phyloP scores from a whole-genome alignment of 495 filamentous ascomycete genomes.

The Aspergillus bridgeri region DNA sequence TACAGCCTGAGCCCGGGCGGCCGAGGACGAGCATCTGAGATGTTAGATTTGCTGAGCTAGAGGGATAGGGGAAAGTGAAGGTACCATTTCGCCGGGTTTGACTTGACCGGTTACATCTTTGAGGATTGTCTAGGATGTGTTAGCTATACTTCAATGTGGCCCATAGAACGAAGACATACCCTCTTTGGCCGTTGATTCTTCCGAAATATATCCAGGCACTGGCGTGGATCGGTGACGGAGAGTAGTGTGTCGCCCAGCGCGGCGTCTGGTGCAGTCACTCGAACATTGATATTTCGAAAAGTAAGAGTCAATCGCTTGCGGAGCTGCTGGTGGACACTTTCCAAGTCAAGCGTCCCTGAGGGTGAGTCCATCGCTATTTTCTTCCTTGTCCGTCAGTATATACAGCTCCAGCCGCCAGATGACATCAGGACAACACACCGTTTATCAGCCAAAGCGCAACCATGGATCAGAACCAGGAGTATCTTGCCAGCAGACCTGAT shows the following conservation, averaged over 20 bases:
- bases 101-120: slow-evolving; percentile 38
- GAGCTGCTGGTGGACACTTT: slow-evolving; percentile 19
- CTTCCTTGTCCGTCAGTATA: too few species aligned
- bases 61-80: background rate
- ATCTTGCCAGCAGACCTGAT: too few species aligned
- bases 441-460: too few species aligned
- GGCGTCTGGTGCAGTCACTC: slow-evolving; percentile 39
- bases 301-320: slow-evolving; percentile 38
- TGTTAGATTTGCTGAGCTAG: background rate
- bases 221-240: slow-evolving; percentile 35
- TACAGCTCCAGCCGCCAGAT: too few species aligned
- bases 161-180: slow-evolving; percentile 14
- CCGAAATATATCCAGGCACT: slow-evolving; percentile 20
- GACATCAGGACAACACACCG: background rate
- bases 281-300: slow-evolving; percentile 34
- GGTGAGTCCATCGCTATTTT: slow-evolving; percentile 14
- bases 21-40: slow-evolving; percentile 40
- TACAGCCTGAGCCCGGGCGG: slow-evolving; percentile 43
- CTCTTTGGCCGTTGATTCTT: slow-evolving; percentile 24
- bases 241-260: slow-evolving; percentile 36
- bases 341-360: slow-evolving; percentile 34
- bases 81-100: slow-evolving; percentile 40
- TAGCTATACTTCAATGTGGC: background rate
- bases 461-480: background rate
- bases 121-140: slow-evolving; percentile 29